Conservation (phyloP, 2,329 filamentous ascomycete genomes). For the Colletotrichum karsti region DNA sequence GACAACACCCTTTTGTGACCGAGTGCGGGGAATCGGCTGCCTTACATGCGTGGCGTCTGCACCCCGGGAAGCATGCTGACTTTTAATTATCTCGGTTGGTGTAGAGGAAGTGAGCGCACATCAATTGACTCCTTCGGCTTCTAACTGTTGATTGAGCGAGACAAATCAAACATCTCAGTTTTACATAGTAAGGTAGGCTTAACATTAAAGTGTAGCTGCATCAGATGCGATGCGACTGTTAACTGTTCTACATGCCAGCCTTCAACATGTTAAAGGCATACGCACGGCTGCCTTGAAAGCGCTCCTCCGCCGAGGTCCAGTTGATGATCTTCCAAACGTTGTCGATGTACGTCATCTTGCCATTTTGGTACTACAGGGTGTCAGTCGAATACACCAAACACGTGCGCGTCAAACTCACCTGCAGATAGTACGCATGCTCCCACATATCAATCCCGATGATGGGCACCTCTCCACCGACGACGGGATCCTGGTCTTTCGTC, state of each 20-base stretch:
- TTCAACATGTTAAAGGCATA: slow-evolving; percentile 54
- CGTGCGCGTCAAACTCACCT: slow-evolving; percentile 55
- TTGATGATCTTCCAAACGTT: slow-evolving; percentile 84
- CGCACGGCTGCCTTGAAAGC: slow-evolving; percentile 60
- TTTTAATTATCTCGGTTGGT: neutral
- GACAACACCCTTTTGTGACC: neutral
- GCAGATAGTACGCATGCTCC: slow-evolving; percentile 93
- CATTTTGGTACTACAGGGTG: slow-evolving; percentile 73
- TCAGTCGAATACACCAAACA: neutral
- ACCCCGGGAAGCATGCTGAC: no score
- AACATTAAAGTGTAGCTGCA: no score
- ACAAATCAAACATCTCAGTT: no score
- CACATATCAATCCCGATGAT: slow-evolving; percentile 90
- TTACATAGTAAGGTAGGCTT: no score
- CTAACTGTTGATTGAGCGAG: no score
- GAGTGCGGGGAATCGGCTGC: neutral
- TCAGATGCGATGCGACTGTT: no score
- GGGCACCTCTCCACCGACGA: slow-evolving; percentile 65
- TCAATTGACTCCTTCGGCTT: no score
- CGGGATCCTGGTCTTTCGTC: slow-evolving; percentile 85
- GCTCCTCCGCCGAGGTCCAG: slow-evolving; percentile 75
- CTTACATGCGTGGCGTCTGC: neutral
- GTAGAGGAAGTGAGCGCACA: neutral
- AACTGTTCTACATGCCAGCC: slow-evolving; percentile 35
- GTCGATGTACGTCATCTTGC: slow-evolving; percentile 77